phyloP scores from a whole-genome alignment of 2,329 filamentous ascomycete genomes.

The Claviceps lovelessii region DNA sequence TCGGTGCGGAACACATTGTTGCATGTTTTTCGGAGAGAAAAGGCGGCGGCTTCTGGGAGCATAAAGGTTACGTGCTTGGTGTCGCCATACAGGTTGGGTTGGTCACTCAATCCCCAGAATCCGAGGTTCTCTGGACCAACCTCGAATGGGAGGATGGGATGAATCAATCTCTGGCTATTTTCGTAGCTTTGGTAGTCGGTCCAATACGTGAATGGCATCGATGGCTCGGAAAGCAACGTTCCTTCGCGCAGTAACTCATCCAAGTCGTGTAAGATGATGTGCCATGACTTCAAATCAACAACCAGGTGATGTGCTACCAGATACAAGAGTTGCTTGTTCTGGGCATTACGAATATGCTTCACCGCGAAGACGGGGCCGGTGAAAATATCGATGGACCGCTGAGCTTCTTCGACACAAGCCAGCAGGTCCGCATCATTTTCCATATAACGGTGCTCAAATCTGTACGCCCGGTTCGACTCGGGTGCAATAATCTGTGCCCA shows the following conservation, averaged over 20 bases:
- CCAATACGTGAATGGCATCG: slow-evolving; percentile 36
- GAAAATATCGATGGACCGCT: slow-evolving; percentile 32
- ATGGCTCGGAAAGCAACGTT: slow-evolving; percentile 27
- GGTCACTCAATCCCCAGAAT: slow-evolving; percentile 32
- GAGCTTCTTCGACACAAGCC: slow-evolving; percentile 25
- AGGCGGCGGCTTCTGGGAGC: slow-evolving; percentile 27
- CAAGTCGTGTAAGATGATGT: slow-evolving; percentile 33
- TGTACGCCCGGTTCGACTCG: slow-evolving; percentile 27
- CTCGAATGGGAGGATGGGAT: slow-evolving; percentile 24
- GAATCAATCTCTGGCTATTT: slow-evolving; percentile 15
- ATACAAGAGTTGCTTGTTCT: slow-evolving; percentile 33
- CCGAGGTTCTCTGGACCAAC: slow-evolving; percentile 25
- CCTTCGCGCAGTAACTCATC: slow-evolving; percentile 33
- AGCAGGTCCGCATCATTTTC: slow-evolving; percentile 27
- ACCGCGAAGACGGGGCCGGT: slow-evolving; percentile 36
- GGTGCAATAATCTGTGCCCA: slow-evolving; percentile 34
- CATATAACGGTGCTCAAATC: slow-evolving; percentile 27
- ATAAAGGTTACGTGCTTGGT: slow-evolving; percentile 28
- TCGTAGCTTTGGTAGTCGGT: slow-evolving; percentile 29
- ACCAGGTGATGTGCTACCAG: slow-evolving; percentile 37
- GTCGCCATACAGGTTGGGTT: slow-evolving; percentile 31
- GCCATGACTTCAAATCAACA: slow-evolving; percentile 37
- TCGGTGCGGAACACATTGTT: slow-evolving; percentile 36
- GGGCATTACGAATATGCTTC: slow-evolving; percentile 31
- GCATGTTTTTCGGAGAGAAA: slow-evolving; percentile 27